Percentiles rank a stretch among this genome's conserved stretches.
Evolutionary conservation across 805 yeast species (phyloP).

Genomic region (Candida adriatica): DNA sequence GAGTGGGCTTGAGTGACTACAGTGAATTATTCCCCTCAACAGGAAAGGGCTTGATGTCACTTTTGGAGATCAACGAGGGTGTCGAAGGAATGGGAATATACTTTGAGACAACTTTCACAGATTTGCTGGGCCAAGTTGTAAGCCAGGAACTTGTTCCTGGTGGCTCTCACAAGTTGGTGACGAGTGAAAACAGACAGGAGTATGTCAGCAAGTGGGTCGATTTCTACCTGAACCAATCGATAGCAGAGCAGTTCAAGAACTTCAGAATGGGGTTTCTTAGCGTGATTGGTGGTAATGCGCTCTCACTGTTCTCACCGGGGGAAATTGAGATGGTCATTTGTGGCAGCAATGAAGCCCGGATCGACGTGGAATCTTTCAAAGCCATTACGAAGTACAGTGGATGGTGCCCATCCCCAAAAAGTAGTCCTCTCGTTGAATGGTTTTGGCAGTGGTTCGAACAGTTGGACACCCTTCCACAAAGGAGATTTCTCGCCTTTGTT

Average conservation of each 20-base stretch:
- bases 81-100: constrained; percentile 46
- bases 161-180: constrained; percentile 54
- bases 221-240: constrained; percentile 51
- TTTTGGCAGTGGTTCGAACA: constrained; percentile 76
- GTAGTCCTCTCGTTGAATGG: constrained; percentile 55
- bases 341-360: constrained; percentile 59
- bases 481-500: constrained; percentile 62
- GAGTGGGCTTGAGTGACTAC: constrained; percentile 57
- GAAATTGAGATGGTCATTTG: constrained; percentile 76
- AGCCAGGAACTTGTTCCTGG: constrained; percentile 47
- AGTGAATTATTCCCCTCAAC: constrained; percentile 62
- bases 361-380: constrained; percentile 61
- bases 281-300: constrained; percentile 75
- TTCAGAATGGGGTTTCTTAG: constrained; percentile 66
- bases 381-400: constrained; percentile 72
- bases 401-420: constrained; percentile 37
- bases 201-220: constrained; percentile 60
- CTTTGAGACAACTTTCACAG: constrained; percentile 55
- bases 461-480: constrained; percentile 42
- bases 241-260: constrained; percentile 44
- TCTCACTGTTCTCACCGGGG: constrained; percentile 71
- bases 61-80: constrained; percentile 37
- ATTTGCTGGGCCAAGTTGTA: constrained; percentile 36
- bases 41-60: constrained; percentile 40
- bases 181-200: constrained; percentile 44